phyloP scores from a whole-genome alignment of 2,329 filamentous ascomycete genomes.

The Tolypocladium ophioglossoides region DNA sequence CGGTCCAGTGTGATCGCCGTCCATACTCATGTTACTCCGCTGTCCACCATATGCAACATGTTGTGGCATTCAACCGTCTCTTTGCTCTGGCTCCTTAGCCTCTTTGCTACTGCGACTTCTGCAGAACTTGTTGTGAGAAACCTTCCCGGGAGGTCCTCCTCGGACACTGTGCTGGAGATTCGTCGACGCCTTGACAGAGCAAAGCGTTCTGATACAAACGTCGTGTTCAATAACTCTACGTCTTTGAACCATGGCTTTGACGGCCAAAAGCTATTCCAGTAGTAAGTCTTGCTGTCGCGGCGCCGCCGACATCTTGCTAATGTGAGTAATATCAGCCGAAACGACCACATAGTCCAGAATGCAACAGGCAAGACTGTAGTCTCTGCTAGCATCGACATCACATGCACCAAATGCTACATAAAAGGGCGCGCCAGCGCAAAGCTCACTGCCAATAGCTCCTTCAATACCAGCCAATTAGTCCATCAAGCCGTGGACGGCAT shows the following conservation, averaged over 20 bases:
- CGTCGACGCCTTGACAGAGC: slow-evolving; percentile 4
- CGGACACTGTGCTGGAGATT: slow-evolving; percentile 5
- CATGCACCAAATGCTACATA: slow-evolving; percentile 9
- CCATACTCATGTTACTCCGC: too few relatives aligned
- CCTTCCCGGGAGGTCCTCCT: slow-evolving; percentile 2
- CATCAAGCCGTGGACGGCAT: slow-evolving; percentile 18
- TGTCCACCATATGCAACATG: neutral
- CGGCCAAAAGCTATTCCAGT: slow-evolving; percentile 6
- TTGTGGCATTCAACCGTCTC: neutral
- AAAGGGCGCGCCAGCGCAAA: slow-evolving; percentile 4
- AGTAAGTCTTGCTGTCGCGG: neutral
- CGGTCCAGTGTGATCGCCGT: neutral
- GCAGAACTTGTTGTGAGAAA: slow-evolving; percentile 5
- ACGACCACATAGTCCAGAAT: neutral
- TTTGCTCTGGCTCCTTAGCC: neutral
- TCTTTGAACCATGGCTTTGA: slow-evolving; percentile 2
- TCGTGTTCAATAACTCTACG: slow-evolving; percentile 7
- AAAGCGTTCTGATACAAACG: neutral
- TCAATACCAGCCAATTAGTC: slow-evolving; percentile 24
- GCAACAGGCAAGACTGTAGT: slow-evolving; percentile 1
- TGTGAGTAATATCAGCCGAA: neutral
- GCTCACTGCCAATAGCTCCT: slow-evolving; percentile 24
- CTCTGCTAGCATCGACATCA: slow-evolving; percentile 6
- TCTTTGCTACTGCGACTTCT: neutral
- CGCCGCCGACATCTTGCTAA: neutral